A percentile compares a stretch with the other conserved stretches of the same genome.
These are phyloP conservation scores for Apiotrichum akiyoshidainum DNA, from an alignment of 1,284 basidiomycete genomes.

Conservation along the genomic window DNA sequence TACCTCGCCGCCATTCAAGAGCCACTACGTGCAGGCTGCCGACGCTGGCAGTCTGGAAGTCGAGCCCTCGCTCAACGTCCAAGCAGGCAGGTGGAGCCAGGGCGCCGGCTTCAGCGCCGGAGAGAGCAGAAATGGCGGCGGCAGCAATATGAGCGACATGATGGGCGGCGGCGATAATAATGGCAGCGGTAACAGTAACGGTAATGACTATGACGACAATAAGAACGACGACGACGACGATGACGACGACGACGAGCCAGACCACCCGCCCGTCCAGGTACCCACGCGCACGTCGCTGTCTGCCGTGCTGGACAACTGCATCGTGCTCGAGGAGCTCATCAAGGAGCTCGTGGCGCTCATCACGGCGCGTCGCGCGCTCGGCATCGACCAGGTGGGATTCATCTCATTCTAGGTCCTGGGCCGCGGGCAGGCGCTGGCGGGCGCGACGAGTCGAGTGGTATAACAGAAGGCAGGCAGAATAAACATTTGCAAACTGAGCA, in stretches of 20 bases:
- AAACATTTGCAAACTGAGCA: no score
- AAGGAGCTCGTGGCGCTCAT: slow-evolving; percentile 89
- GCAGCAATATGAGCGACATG: no score
- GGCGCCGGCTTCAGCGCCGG: no score
- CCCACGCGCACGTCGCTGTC: background rate
- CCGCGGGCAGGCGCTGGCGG: no score
- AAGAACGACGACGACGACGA: slow-evolving; percentile 5
- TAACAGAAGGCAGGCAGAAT: no score
- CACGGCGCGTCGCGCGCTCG: slow-evolving; percentile 76
- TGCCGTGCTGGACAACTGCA: slow-evolving; percentile 85
- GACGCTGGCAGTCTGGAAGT: slow-evolving; percentile 63
- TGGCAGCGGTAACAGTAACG: background rate
- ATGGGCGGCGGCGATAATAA: background rate
- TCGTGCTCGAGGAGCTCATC: slow-evolving; percentile 90
- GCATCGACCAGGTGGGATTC: slow-evolving; percentile 64
- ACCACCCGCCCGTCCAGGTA: slow-evolving; percentile 1
- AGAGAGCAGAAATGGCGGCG: no score
- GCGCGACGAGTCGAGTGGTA: no score
- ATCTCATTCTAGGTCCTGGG: slow-evolving; percentile 10
- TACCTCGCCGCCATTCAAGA: slow-evolving; percentile 53
- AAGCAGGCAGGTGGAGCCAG: slow-evolving; percentile 60
- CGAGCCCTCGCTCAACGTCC: slow-evolving; percentile 62
- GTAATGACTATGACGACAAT: slow-evolving; percentile 2
- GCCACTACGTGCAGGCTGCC: slow-evolving; percentile 77
- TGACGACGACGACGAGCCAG: background rate